Evolutionary conservation across 768 basidiomycete species (phyloP), one percentile per base, ranked within the genome.

Genomic region (Leccinum obscurum): DNA sequence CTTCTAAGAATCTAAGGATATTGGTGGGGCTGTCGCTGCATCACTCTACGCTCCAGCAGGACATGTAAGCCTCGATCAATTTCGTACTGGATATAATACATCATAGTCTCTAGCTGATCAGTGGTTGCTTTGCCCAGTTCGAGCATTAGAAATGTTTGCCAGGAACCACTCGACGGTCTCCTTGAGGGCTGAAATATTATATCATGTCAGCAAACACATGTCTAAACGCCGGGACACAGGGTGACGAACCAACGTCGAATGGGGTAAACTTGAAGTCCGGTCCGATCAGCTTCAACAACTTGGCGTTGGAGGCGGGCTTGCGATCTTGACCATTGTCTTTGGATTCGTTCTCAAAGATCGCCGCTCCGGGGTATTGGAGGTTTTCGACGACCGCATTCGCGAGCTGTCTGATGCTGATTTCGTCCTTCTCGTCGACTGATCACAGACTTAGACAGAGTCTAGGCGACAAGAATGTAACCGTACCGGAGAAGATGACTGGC

Each of bases 301-400:
- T 96, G 69, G 83, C 86, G 76, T 98, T 98, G 39, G 93, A 93
- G 17, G 95, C 95, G 1, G 95, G 95, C 77, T 98, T 98, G 66
- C 95, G 88, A 83, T 88, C 95, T 74, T 98, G 95, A 1, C 96
- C 95, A 68, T 98, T 96, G 9, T 95, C 86, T 55, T 85, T 65
- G 39, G 60, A 13, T 56, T 74, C 66, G 58, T 75, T 85, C 75
- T 97, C 93, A 74, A 95, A 97, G 26, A 7, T 74, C 68, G 93
- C 93, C 55, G 89, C 81, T 59, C 91, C 90, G 59, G 88, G 64
- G 78, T 93, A 95, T 48, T 83, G 85, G 48, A 97, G 78, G 13
- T 89, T 88, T 62, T 86, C 86, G 65, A 93, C 94, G 68, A 98
- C 91, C n/a, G 92, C 85, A 70, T 95, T 90, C 5, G 93, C 90